These are phyloP conservation scores for Penicillium chermesinum DNA, from an alignment of 495 filamentous ascomycete genomes.

Conservation along the genomic window DNA sequence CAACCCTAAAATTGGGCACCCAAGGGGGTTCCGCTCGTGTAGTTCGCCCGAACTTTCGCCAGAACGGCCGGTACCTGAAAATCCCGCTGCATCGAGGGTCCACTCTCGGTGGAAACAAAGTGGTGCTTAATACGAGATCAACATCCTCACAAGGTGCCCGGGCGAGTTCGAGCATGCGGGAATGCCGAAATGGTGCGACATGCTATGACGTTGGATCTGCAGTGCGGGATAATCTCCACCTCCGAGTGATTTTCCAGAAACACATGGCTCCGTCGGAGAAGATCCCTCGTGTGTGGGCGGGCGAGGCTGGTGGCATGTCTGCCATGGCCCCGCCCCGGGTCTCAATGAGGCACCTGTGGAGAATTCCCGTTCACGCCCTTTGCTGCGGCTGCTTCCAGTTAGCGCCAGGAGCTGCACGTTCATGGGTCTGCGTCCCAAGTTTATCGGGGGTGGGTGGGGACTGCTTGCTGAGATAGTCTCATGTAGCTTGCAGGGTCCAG, in stretches of 20 bases:
- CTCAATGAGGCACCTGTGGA: neutral
- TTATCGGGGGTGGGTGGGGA: neutral
- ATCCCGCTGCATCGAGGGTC: too few relatives aligned
- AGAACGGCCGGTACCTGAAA: too few relatives aligned
- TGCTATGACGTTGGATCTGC: neutral
- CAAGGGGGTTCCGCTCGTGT: neutral
- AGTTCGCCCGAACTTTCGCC: too few relatives aligned
- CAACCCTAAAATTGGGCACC: neutral
- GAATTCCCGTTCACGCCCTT: neutral
- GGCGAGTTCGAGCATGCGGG: neutral
- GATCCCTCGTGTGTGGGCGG: neutral
- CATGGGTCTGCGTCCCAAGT: neutral
- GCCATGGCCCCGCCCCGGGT: neutral
- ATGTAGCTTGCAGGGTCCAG: neutral
- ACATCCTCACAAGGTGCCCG: neutral
- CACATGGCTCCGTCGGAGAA: neutral
- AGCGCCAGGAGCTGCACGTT: neutral
- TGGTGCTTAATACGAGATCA: too few relatives aligned
- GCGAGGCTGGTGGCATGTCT: neutral
- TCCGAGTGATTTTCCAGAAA: neutral
- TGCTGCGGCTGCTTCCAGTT: too few relatives aligned
- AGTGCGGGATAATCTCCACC: neutral
- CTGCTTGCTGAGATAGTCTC: neutral
- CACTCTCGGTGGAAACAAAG: too few relatives aligned
- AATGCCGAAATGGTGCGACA: neutral